phyloP scores from a whole-genome alignment of 2,329 filamentous ascomycete species.

The Claviceps sorghi region DNA sequence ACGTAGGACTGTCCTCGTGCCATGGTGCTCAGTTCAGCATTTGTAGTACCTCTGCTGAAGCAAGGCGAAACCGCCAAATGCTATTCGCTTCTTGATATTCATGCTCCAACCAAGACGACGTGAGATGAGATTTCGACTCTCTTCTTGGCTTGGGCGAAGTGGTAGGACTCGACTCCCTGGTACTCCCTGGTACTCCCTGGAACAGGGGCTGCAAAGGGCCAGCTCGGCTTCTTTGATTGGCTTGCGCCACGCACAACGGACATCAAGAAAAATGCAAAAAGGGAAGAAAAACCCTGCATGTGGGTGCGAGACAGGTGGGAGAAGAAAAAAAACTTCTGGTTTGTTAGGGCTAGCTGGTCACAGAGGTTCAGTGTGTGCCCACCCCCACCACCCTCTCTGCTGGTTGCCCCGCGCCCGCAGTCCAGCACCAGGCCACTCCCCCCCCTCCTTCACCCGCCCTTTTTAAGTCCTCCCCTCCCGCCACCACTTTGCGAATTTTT shows the following conservation, averaged over 20 bases:
- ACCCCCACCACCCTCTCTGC: background rate
- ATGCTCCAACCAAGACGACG: background rate
- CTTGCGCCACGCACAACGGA: conserved; percentile 2
- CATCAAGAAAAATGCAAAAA: background rate
- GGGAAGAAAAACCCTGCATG: conserved; percentile 9
- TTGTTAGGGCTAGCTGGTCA: conserved; percentile 21
- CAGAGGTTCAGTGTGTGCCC: background rate
- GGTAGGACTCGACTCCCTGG: background rate
- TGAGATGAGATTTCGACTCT: background rate
- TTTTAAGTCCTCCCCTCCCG: conserved; percentile 27
- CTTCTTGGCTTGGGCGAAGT: background rate
- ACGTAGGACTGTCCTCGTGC: background rate
- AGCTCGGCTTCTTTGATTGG: conserved; percentile 6
- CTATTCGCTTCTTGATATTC: background rate
- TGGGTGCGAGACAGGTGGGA: conserved; percentile 2
- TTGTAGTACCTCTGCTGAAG: background rate
- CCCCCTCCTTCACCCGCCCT: conserved; percentile 16
- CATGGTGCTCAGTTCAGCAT: background rate
- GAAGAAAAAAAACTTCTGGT: conserved; percentile 13
- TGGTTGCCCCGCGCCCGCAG: conserved; percentile 22
- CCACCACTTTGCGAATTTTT: conserved; percentile 21
- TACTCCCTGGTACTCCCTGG: conserved; percentile 2
- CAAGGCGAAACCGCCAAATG: background rate
- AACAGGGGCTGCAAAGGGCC: background rate
- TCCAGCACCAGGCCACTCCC: conserved; percentile 14